phyloP scores from a whole-genome alignment of 2,329 filamentous ascomycete genomes.

The Xylaria polymorpha region DNA sequence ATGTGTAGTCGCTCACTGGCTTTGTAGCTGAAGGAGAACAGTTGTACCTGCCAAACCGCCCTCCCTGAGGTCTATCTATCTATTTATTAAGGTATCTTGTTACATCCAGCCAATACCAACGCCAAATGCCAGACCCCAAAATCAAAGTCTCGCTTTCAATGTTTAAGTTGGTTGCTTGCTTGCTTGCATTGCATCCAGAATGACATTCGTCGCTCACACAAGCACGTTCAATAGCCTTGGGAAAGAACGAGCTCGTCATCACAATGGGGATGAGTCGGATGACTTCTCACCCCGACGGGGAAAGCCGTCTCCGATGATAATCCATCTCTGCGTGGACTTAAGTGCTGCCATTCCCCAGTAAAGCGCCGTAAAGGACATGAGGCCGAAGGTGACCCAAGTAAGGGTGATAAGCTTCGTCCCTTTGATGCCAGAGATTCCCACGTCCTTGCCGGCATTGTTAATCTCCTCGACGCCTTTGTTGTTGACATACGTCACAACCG shows the following conservation, averaged over 20 bases:
- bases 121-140: background rate
- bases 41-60: slow-evolving; percentile 26
- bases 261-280: slow-evolving; percentile 1
- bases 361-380: slow-evolving; percentile 55
- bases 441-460: slow-evolving; percentile 56
- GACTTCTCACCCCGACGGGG: slow-evolving; percentile 18
- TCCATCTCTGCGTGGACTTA: slow-evolving; percentile 33
- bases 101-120: slow-evolving; percentile 5
- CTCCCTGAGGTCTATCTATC: slow-evolving; percentile 4
- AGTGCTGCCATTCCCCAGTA: slow-evolving; percentile 55
- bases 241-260: background rate
- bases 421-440: slow-evolving; percentile 58
- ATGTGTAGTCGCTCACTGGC: background rate
- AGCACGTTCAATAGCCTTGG: background rate
- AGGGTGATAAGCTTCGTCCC: slow-evolving; percentile 60
- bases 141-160: background rate
- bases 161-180: background rate
- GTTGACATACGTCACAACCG: slow-evolving; percentile 58
- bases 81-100: slow-evolving; percentile 1
- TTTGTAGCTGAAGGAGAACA: slow-evolving; percentile 10
- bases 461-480: slow-evolving; percentile 57
- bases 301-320: slow-evolving; percentile 25
- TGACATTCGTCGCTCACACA: background rate
- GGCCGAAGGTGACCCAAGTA: slow-evolving; percentile 60
- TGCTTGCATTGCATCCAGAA: no score